Evolutionary conservation across 805 yeast genomes (phyloP), one percentile per base, ranked within the genome.

Genomic region (Teunomyces kruisii): DNA sequence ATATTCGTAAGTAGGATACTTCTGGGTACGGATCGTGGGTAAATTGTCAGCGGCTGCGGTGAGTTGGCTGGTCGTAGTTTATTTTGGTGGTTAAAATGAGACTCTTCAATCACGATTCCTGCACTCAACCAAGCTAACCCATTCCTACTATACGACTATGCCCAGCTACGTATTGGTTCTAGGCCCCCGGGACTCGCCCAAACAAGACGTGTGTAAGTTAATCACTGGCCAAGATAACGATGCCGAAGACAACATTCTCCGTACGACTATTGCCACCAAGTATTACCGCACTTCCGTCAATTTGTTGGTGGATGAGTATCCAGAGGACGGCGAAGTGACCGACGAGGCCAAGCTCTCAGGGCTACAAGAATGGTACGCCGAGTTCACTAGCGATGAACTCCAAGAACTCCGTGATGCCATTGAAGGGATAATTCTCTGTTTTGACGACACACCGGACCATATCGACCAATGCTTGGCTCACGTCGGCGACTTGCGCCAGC

Each of bases 371-470:
- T 78, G 82, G 79, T 45, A 47, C 31, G 39, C 51, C 0, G 81
- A 78, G 47, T 71, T 79, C 45, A 10, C 35, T 8, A 43, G 59
- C 1, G 62, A 53, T 0, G 80, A 76, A 31, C 64, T 58, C 45
- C 52, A 46, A 17, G 82, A 76, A 43, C 54, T 79, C 28, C 57
- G 83, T 19, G 77, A 72, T 15, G 73, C 56, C 1, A 33, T 79
- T 2, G 76, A 72, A 35, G 83, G 83, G 1, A 24, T 77, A 9
- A 58, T 78, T 2, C 59, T 76, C 47, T 70, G 79, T 1, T 30
- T 77, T 10, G 64, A 69, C 47, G 40, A 65, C 35, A 52, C 50
- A 8, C n/a, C 29, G 9, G 37, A 31, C 10, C 32, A 45, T 22
- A 14, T 46, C 5, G 38, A 43, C 6, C n/a, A 40, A 26, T 48